A percentile compares a stretch with the other conserved stretches of the same genome.
phyloP scores from a whole-genome alignment of 176 grass and related monocot species.

The Triticum aestivum region IWGSC_CS_RefSeq_v2.1 NC_057808.1:498349917-498350416 shows the following conservation, averaged over 20 bases:
- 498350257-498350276: constrained; percentile 66
- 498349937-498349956: constrained; percentile 40
- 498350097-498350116: constrained; percentile 81
- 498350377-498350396: too few species aligned
- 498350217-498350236: constrained; percentile 98
- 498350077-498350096: constrained; percentile 88
- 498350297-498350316: constrained; percentile 86
- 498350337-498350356: constrained; percentile 60
- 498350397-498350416: too few species aligned
- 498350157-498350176: not conserved
- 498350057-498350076: constrained; percentile 80
- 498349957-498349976: constrained; percentile 57
- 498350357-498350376: not conserved
- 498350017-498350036: constrained; percentile 54
- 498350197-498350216: constrained; percentile 72
- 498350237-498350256: constrained; percentile 90
- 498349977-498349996: constrained; percentile 83
- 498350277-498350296: constrained; percentile 61
- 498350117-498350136: constrained; percentile 96
- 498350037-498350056: constrained; percentile 51
- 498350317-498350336: constrained; percentile 76
- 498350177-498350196: constrained; percentile 52
- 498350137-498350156: constrained; percentile 37
- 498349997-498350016: constrained; percentile 62
- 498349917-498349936: constrained; percentile 54